These are phyloP conservation scores for Boletus sp. DNA, from an alignment of 768 basidiomycete species.

Conservation along the genomic window DNA sequence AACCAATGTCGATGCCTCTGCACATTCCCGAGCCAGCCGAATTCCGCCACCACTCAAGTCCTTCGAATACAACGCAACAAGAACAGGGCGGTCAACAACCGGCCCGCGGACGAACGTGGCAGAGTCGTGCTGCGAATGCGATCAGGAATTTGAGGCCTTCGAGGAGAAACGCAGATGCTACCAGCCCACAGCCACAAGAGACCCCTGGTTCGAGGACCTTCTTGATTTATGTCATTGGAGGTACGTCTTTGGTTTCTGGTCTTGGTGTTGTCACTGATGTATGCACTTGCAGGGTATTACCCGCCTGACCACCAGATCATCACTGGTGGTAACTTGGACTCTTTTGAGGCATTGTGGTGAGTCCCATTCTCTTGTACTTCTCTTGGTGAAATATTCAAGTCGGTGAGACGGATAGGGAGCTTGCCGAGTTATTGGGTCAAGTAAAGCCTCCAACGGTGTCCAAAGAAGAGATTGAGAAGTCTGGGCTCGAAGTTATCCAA, in stretches of 20 bases:
- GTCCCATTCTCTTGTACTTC: slow-evolving; percentile 23
- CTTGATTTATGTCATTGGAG: slow-evolving; percentile 87
- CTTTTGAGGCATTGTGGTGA: slow-evolving; percentile 75
- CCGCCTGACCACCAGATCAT: slow-evolving; percentile 87
- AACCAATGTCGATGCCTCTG: slow-evolving; percentile 23
- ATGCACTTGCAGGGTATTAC: slow-evolving; percentile 66
- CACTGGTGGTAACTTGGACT: slow-evolving; percentile 72
- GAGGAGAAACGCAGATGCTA: slow-evolving; percentile 20
- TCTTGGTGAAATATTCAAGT: neutral
- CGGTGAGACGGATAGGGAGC: slow-evolving; percentile 47
- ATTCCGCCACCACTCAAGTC: slow-evolving; percentile 15
- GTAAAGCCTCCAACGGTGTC: slow-evolving; percentile 79
- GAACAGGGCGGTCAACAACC: slow-evolving; percentile 17
- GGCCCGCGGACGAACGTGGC: slow-evolving; percentile 47
- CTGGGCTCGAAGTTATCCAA: slow-evolving; percentile 75
- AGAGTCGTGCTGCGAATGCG: slow-evolving; percentile 59
- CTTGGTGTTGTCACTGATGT: neutral
- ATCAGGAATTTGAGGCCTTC: slow-evolving; percentile 52
- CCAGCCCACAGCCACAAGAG: slow-evolving; percentile 22
- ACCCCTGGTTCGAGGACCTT: slow-evolving; percentile 53
- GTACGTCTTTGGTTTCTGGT: slow-evolving; percentile 33
- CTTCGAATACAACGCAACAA: slow-evolving; percentile 9
- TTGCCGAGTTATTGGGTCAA: slow-evolving; percentile 80
- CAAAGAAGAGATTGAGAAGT: slow-evolving; percentile 81
- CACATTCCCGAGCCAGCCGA: slow-evolving; percentile 27